Conservation (phyloP, 2,329 filamentous ascomycete genomes). For the Cytospora paraplurivora region DNA sequence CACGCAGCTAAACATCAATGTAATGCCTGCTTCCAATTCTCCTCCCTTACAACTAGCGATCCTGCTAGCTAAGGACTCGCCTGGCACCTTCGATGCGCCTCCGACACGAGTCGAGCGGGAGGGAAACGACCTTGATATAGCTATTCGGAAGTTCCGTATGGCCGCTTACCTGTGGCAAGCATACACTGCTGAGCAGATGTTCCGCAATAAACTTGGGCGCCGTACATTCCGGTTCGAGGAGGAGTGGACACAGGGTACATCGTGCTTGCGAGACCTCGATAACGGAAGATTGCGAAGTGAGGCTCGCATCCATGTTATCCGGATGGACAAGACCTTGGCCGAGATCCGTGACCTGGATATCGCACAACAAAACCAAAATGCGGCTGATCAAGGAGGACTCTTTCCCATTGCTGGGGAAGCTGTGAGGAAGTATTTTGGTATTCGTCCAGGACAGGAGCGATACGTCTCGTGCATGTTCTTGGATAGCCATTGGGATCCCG, state of each 20-base stretch:
- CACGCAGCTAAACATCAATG: slow-evolving; percentile 80
- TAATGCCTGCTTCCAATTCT: slow-evolving; percentile 74
- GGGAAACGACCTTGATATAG: slow-evolving; percentile 78
- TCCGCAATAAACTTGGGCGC: slow-evolving; percentile 80
- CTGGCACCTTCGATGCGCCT: slow-evolving; percentile 79
- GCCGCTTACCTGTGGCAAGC: slow-evolving; percentile 96
- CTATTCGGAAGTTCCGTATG: slow-evolving; percentile 90
- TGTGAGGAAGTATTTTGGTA: slow-evolving; percentile 75
- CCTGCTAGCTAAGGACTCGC: slow-evolving; percentile 83
- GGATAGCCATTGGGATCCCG: slow-evolving; percentile 84
- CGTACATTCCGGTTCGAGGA: slow-evolving; percentile 91
- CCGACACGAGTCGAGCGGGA: slow-evolving; percentile 76
- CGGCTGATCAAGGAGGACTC: slow-evolving; percentile 70
- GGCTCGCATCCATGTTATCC: slow-evolving; percentile 84
- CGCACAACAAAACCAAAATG: slow-evolving; percentile 74
- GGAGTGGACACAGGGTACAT: slow-evolving; percentile 85
- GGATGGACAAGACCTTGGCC: slow-evolving; percentile 78
- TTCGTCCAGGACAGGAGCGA: slow-evolving; percentile 74
- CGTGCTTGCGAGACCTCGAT: slow-evolving; percentile 73
- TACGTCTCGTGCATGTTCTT: slow-evolving; percentile 87
- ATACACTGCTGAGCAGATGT: slow-evolving; percentile 97
- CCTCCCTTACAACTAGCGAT: slow-evolving; percentile 91
- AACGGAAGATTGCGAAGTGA: slow-evolving; percentile 81
- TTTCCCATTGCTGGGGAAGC: slow-evolving; percentile 78
- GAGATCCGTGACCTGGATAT: slow-evolving; percentile 78